phyloP scores from a whole-genome alignment of 148 eudicot species.

The Gaultheria prostrata region DNA sequence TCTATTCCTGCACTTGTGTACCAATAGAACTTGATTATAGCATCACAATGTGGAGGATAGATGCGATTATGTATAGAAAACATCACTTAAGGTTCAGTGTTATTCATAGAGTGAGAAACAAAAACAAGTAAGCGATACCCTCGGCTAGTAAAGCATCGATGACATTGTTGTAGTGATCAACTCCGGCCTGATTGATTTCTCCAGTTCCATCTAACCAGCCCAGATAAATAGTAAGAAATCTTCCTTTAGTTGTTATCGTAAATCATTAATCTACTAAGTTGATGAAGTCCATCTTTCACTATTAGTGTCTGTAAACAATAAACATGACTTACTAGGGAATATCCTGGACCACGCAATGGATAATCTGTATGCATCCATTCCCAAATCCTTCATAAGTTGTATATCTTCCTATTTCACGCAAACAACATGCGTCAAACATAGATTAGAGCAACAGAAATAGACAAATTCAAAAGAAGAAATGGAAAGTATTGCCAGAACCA shows the following conservation, averaged over 20 bases:
- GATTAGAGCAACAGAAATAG: neutral
- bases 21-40: neutral
- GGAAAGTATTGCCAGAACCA: neutral
- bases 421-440: neutral
- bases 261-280: too few species aligned
- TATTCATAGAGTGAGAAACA: neutral
- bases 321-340: slow-evolving; percentile 60
- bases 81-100: neutral
- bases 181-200: slow-evolving; percentile 78
- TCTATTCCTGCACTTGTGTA: slow-evolving; percentile 51
- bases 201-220: slow-evolving; percentile 71
- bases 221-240: neutral
- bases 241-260: neutral
- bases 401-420: slow-evolving; percentile 60
- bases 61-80: neutral
- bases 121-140: slow-evolving; percentile 28
- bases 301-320: neutral
- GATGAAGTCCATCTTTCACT: neutral
- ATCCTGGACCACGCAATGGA: slow-evolving; percentile 94
- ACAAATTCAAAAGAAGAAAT: neutral
- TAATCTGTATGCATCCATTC: slow-evolving; percentile 85
- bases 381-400: slow-evolving; percentile 83
- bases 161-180: slow-evolving; percentile 81
- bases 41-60: neutral
- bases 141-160: slow-evolving; percentile 77